phyloP scores from a whole-genome alignment of 163 green algal species.

The Smithsoniella earleae region DNA sequence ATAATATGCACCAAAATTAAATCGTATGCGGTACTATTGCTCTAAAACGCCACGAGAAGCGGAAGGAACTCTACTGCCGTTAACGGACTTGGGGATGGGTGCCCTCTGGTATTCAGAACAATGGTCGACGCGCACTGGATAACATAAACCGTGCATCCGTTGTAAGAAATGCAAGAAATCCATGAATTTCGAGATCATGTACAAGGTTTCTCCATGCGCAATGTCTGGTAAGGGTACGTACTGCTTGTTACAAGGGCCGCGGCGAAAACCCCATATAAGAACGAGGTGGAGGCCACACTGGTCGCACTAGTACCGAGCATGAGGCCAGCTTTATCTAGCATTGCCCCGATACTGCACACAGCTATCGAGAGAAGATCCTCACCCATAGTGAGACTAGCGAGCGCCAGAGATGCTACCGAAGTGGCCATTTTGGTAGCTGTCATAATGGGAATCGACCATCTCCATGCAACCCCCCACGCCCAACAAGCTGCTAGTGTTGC shows the following conservation, averaged over 20 bases:
- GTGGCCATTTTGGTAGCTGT: background rate
- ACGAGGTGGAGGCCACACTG: background rate
- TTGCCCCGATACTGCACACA: constrained; percentile 7
- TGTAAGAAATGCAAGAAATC: too few relatives aligned
- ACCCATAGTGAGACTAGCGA: constrained; percentile 18
- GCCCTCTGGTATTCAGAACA: too few relatives aligned
- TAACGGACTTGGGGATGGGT: too few relatives aligned
- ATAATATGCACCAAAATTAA: too few relatives aligned
- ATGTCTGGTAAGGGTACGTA: background rate
- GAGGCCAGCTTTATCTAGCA: constrained; percentile 12
- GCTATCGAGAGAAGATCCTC: constrained; percentile 8
- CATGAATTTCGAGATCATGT: too few relatives aligned
- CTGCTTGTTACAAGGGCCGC: background rate
- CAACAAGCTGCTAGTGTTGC: background rate
- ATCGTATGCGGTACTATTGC: too few relatives aligned
- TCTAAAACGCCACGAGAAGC: too few relatives aligned
- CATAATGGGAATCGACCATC: constrained; percentile 24
- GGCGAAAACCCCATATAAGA: background rate
- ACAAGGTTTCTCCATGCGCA: too few relatives aligned
- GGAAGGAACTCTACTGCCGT: too few relatives aligned
- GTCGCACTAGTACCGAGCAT: constrained; percentile 22
- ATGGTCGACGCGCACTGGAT: too few relatives aligned
- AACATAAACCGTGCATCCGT: too few relatives aligned
- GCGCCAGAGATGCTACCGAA: background rate
- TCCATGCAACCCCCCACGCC: background rate